These are phyloP conservation scores for Cetradonia linearis DNA, from an alignment of 495 filamentous ascomycete species.

Conservation along the genomic window DNA sequence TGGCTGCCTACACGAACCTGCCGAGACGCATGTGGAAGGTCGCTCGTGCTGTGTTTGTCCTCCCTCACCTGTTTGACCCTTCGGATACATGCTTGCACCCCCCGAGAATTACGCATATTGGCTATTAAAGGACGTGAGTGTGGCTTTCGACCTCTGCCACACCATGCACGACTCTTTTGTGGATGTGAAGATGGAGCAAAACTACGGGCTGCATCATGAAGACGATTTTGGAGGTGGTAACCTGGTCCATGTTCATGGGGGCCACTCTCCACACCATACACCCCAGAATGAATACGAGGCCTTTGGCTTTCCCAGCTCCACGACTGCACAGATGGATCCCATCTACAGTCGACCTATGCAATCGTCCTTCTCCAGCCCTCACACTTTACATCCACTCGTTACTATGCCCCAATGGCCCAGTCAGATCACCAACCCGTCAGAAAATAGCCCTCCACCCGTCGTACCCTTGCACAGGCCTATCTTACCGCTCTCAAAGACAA, in stretches of 20 bases:
- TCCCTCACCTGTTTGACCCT: slow-evolving; percentile 1
- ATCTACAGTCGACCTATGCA: slow-evolving; percentile 32
- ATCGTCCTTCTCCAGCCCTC: slow-evolving; percentile 33
- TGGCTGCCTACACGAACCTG: slow-evolving; percentile 1
- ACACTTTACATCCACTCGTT: slow-evolving; percentile 39
- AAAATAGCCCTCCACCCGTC: slow-evolving; percentile 29
- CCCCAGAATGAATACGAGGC: slow-evolving; percentile 37
- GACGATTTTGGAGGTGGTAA: slow-evolving; percentile 27
- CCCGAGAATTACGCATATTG: slow-evolving; percentile 8
- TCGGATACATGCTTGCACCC: slow-evolving; percentile 15
- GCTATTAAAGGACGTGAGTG: slow-evolving; percentile 11
- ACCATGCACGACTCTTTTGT: slow-evolving; percentile 29
- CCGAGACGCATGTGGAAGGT: slow-evolving; percentile 8
- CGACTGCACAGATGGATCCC: slow-evolving; percentile 33
- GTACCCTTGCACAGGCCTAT: slow-evolving; percentile 28
- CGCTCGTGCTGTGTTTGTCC: not conserved
- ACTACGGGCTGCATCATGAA: slow-evolving; percentile 23
- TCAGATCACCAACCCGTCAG: slow-evolving; percentile 41
- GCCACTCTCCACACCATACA: slow-evolving; percentile 27
- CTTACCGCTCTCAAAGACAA: slow-evolving; percentile 31
- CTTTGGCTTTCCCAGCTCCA: slow-evolving; percentile 32
- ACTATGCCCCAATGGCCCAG: slow-evolving; percentile 43
- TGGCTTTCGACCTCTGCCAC: slow-evolving; percentile 11
- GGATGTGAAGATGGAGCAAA: slow-evolving; percentile 32
- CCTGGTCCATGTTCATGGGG: slow-evolving; percentile 21